phyloP scores from a whole-genome alignment of 257 asterid genomes.

The Nicotiana sylvestris region DNA sequence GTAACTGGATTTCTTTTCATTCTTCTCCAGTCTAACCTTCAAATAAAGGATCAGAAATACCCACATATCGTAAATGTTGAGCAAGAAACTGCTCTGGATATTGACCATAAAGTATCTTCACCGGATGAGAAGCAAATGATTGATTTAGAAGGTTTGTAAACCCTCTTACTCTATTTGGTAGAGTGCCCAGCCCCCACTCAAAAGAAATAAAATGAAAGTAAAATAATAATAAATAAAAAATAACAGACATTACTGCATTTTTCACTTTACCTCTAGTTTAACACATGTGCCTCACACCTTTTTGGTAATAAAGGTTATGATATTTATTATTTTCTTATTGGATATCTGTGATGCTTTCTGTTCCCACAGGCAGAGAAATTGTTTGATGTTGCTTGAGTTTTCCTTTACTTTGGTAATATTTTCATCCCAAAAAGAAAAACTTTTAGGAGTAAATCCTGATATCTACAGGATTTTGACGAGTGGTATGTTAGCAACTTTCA shows the following conservation, averaged over 20 bases:
- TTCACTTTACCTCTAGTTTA: not conserved
- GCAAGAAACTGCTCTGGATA: constrained; percentile 38
- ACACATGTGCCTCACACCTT: not conserved
- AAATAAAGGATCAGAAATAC: constrained; percentile 56
- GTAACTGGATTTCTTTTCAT: constrained; percentile 10
- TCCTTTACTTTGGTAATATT: not conserved
- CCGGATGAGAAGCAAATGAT: constrained; percentile 47
- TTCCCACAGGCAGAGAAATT: not conserved
- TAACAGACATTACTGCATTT: not conserved
- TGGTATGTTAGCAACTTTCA: not conserved
- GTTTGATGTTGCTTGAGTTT: not conserved
- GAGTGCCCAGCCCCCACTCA: not conserved
- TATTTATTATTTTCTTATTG: not conserved
- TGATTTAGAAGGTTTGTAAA: constrained; percentile 68
- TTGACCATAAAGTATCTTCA: constrained; percentile 31
- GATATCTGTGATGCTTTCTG: not conserved
- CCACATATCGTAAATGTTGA: constrained; percentile 81
- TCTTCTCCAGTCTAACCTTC: constrained; percentile 50
- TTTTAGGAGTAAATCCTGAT: not conserved
- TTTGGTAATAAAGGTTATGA: not conserved
- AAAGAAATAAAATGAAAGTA: not conserved
- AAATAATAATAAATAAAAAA: not conserved
- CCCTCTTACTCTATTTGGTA: not conserved
- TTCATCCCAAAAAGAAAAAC: not conserved
- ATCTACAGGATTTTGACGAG: not conserved